These are phyloP conservation scores for Gossypium lobatum DNA, from an alignment of 441 rosid species.

Conservation along the genomic window DNA sequence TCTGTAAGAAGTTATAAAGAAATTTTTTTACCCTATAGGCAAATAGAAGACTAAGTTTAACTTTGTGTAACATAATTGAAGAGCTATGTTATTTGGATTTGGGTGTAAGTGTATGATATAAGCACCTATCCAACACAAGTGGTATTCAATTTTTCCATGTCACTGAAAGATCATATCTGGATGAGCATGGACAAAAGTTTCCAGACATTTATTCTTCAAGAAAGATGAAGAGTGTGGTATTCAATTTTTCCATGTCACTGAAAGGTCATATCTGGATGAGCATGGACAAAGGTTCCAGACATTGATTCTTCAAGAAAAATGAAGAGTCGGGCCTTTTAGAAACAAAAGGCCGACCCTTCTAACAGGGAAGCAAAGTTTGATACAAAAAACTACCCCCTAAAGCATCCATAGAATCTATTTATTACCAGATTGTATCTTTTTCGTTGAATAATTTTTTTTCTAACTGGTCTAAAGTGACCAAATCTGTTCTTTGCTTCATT, in stretches of 20 bases:
- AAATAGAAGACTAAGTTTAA: background rate
- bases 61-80: background rate
- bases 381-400: background rate
- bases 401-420: background rate
- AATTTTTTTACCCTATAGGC: background rate
- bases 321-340: no score
- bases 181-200: no score
- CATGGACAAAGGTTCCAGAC: no score
- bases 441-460: background rate
- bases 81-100: background rate
- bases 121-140: background rate
- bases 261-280: no score
- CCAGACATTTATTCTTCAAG: no score
- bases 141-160: no score
- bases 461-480: background rate
- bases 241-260: no score
- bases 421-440: background rate
- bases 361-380: background rate
- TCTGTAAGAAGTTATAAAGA: background rate
- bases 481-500: background rate
- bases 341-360: no score
- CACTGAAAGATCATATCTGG: no score
- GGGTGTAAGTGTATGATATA: background rate
- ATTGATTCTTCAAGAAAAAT: no score
- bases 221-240: no score